Evolutionary conservation across 805 yeast species (phyloP).

Genomic region (Scheffersomyces lignosus): DNA sequence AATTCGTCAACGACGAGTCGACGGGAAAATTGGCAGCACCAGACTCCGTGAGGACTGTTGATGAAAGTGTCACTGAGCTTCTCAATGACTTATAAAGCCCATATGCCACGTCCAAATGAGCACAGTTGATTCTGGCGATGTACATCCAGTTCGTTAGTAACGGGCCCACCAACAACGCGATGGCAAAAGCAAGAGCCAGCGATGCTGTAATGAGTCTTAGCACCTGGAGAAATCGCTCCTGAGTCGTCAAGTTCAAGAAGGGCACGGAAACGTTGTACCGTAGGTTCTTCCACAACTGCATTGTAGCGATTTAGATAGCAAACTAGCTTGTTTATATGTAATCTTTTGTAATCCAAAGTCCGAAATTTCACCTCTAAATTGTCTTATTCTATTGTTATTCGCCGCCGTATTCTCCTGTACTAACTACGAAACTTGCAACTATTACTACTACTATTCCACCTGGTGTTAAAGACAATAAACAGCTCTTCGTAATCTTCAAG

Average conservation of each 20-base stretch:
- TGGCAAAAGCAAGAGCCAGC: constrained; percentile 14
- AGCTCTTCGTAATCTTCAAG: too few species aligned
- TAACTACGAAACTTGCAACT: too few species aligned
- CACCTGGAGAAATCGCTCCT: constrained; percentile 24
- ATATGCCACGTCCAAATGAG: constrained; percentile 51
- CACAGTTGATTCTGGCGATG: constrained; percentile 46
- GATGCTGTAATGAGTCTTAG: constrained; percentile 22
- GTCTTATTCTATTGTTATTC: too few species aligned
- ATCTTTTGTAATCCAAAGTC: too few species aligned
- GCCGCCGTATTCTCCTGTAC: too few species aligned
- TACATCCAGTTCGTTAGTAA: constrained; percentile 14
- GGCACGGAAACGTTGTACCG: constrained; percentile 8
- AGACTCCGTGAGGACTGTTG: constrained; percentile 8
- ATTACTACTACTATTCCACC: too few species aligned
- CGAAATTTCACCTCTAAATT: too few species aligned
- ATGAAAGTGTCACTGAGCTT: constrained; percentile 25
- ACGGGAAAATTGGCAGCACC: constrained; percentile 16
- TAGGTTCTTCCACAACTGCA: not conserved
- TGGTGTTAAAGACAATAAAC: too few species aligned
- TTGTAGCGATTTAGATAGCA: too few species aligned
- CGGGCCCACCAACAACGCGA: constrained; percentile 29
- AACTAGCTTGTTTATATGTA: too few species aligned
- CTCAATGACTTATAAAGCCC: constrained; percentile 52
- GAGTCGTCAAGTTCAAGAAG: constrained; percentile 24
- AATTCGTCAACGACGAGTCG: constrained; percentile 43